A percentile compares a stretch with the other conserved stretches of the same genome.
Conservation (phyloP, 2,329 filamentous ascomycete species). For the Triangularia verruculosa region DNA sequence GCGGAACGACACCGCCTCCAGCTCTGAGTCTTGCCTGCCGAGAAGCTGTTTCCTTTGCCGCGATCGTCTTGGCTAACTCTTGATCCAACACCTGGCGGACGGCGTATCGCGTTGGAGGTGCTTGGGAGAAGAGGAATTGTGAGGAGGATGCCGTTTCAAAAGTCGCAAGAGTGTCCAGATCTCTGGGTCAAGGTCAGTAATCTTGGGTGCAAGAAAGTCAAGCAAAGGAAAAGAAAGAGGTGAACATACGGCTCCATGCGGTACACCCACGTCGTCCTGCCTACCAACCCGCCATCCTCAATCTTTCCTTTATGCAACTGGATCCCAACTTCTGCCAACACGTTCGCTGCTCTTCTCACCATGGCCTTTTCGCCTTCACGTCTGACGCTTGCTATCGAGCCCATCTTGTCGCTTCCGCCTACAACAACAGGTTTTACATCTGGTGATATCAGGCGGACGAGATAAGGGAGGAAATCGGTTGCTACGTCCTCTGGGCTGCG, state of each 20-base stretch:
- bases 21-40: constrained; percentile 60
- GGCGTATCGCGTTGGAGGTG: constrained; percentile 76
- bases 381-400: constrained; percentile 68
- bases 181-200: constrained; percentile 35
- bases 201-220: neutral
- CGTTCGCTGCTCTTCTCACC: constrained; percentile 73
- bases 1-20: constrained; percentile 6
- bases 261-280: constrained; percentile 72
- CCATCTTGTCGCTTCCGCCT: constrained; percentile 60
- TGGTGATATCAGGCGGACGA: constrained; percentile 79
- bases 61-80: constrained; percentile 74
- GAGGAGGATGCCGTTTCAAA: constrained; percentile 65
- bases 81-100: constrained; percentile 91
- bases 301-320: constrained; percentile 77
- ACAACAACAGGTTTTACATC: constrained; percentile 90
- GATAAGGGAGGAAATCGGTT: constrained; percentile 79
- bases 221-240: constrained; percentile 2
- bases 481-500: constrained; percentile 74
- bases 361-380: constrained; percentile 81
- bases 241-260: constrained; percentile 84
- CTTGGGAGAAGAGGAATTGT: constrained; percentile 53
- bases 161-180: constrained; percentile 72
- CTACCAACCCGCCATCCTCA: constrained; percentile 59
- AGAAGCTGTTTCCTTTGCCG: constrained; percentile 62
- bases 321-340: constrained; percentile 80